phyloP scores from a whole-genome alignment of 2,329 filamentous ascomycete species.

The Penicillium sp. region DNA sequence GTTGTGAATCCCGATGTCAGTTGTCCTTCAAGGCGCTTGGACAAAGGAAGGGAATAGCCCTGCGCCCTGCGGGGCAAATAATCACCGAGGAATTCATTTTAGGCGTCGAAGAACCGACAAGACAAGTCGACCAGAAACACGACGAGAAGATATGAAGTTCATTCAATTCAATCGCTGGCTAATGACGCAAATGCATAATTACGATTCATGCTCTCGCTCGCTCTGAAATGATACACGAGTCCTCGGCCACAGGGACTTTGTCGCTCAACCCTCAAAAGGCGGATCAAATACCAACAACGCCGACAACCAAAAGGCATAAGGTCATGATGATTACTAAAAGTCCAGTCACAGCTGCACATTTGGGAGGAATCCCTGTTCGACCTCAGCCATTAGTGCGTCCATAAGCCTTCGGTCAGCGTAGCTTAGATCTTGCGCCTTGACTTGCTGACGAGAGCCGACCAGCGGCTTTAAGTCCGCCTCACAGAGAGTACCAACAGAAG shows the following conservation, averaged over 20 bases:
- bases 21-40: not conserved
- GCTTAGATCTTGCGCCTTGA: slow-evolving; percentile 14
- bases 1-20: not conserved
- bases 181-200: not conserved
- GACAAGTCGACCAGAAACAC: not conserved
- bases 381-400: slow-evolving; percentile 29
- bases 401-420: slow-evolving; percentile 23
- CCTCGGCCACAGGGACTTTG: not conserved
- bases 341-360: slow-evolving; percentile 1
- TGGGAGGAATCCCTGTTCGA: slow-evolving; percentile 9
- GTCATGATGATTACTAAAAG: not conserved
- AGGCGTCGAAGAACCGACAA: not conserved
- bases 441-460: slow-evolving; percentile 27
- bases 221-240: not conserved
- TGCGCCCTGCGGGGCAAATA: not conserved
- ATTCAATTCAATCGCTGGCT: not conserved
- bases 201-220: not conserved
- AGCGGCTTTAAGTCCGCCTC: slow-evolving; percentile 45
- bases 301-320: not conserved
- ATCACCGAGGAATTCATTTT: not conserved
- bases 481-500: slow-evolving; percentile 44
- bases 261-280: not conserved
- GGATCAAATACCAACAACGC: too few relatives aligned
- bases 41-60: not conserved
- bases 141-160: not conserved